Conservation (phyloP, 208 protist genomes). For the Trypanosoma mega region DNA sequence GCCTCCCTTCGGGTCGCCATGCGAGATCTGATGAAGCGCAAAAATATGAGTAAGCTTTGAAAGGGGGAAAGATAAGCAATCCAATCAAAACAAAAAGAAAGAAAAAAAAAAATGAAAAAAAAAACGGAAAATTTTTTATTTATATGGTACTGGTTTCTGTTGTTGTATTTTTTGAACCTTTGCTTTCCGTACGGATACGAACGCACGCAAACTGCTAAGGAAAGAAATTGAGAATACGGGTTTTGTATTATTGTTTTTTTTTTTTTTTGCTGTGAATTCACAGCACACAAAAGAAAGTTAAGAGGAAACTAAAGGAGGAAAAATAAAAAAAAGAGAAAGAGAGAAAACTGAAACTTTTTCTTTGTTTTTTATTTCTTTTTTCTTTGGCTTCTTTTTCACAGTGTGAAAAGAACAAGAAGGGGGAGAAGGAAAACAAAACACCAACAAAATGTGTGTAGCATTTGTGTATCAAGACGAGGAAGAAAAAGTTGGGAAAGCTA, state of each 20-base stretch:
- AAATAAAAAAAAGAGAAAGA: not conserved
- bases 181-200: too few species aligned
- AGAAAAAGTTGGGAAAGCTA: not conserved
- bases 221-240: too few species aligned
- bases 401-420: not conserved
- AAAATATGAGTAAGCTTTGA: slow-evolving; percentile 18
- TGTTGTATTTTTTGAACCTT: slow-evolving; percentile 12
- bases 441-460: not conserved
- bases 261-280: too few species aligned
- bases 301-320: too few species aligned
- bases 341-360: not conserved
- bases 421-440: not conserved
- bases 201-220: too few species aligned
- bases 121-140: not conserved
- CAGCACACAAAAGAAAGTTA: too few species aligned
- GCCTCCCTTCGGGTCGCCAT: slow-evolving; percentile 29
- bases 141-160: not conserved
- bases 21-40: slow-evolving; percentile 26
- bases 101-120: not conserved
- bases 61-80: not conserved
- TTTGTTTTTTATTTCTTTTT: not conserved
- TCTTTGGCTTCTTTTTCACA: not conserved
- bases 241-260: too few species aligned
- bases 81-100: slow-evolving; percentile 21
- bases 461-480: too few species aligned